Conservation (phyloP, 73 alveolate genomes). For the Tetrahymena thermophila region DNA sequence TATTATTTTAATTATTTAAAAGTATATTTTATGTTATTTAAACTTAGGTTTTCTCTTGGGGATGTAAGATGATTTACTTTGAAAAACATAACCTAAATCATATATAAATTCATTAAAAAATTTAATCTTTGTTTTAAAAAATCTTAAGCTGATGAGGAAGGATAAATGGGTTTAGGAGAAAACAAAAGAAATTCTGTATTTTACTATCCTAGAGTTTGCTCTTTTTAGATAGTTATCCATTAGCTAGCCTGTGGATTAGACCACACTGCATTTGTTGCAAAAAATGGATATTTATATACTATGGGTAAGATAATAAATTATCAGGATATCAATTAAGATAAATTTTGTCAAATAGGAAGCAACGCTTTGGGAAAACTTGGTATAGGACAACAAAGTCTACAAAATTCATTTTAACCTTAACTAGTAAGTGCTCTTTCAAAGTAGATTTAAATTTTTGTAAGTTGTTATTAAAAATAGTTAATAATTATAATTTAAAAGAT, state of each 20-base stretch:
- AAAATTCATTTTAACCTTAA: background rate
- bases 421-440: background rate
- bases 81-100: background rate
- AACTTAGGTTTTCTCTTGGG: background rate
- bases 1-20: background rate
- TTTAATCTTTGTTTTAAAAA: background rate
- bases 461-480: background rate
- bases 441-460: background rate
- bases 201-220: conserved; percentile 51
- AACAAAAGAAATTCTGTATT: conserved; percentile 18
- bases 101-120: background rate
- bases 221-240: conserved; percentile 41
- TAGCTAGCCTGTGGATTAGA: conserved; percentile 60
- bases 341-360: background rate
- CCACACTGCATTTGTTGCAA: conserved; percentile 56
- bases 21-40: background rate
- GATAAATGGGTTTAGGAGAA: conserved; percentile 51
- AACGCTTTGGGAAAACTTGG: background rate
- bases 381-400: background rate
- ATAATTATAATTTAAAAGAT: background rate
- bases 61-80: background rate
- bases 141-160: conserved; percentile 52
- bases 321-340: background rate
- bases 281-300: conserved; percentile 45
- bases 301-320: conserved; percentile 33